Conservation (phyloP, 2,329 filamentous ascomycete genomes). For the Cytospora paraplurivora region DNA sequence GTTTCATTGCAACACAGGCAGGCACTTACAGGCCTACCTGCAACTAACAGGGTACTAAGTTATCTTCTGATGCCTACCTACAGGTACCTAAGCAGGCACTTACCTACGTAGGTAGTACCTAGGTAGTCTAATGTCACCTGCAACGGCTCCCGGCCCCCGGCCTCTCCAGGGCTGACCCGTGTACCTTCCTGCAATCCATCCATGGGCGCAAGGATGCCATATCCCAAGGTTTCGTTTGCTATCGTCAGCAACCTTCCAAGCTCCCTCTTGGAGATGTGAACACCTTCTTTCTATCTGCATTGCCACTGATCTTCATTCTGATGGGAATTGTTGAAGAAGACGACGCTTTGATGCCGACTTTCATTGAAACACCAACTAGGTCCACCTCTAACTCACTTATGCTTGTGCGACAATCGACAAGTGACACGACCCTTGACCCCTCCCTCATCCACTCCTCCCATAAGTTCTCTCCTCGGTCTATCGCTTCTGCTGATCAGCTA, state of each 20-base stretch:
- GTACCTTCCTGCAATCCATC: too few species aligned
- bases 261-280: background rate
- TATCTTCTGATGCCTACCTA: background rate
- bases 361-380: background rate
- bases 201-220: too few species aligned
- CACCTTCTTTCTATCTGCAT: background rate
- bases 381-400: too few species aligned
- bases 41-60: too few species aligned
- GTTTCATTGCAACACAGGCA: too few species aligned
- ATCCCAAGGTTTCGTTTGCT: too few species aligned
- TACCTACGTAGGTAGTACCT: background rate
- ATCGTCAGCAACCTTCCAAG: background rate
- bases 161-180: too few species aligned
- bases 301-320: background rate
- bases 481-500: slow-evolving; percentile 10
- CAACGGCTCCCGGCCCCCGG: too few species aligned
- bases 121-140: background rate
- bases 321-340: background rate
- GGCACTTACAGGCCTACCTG: too few species aligned
- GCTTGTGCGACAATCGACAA: background rate
- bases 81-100: background rate
- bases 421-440: background rate
- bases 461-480: background rate
- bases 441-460: background rate
- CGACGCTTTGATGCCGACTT: background rate